Base-by-base conservation (phyloP, 768 basidiomycete genomes). In the Mycena haematopus region DNA sequence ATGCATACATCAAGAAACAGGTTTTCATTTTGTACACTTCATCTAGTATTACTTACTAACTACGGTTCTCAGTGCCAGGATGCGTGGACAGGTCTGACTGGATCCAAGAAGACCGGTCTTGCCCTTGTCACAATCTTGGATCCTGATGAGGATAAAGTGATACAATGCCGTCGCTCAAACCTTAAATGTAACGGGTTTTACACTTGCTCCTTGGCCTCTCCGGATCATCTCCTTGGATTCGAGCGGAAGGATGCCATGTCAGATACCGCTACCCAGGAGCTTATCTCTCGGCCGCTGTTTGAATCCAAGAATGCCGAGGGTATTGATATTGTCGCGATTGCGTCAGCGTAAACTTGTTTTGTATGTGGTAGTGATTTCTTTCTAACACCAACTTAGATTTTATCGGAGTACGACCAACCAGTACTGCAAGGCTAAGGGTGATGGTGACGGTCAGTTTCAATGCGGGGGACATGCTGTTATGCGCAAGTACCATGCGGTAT, bases 1-100 rank as follows among this genome's bases (percentile, higher is more conserved):
- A 52, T 22, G 51, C 31, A 7, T 15, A 52, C 35, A 24, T 38
- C 8, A 52, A 52, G 35, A 52, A 52, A 24, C n/a, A 52, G 51
- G 51, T 38, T 5, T 29, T 13, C 10, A 17, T 7, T 36, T n/a
- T 5, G 9, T 19, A 6, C 1, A 1, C 8, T 33, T 13, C 3
- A 35, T 21, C 5, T 5, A 8, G 15, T 19, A 15, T 14, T 24
- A 3, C 22, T 21, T 21, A 31, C 1, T 42, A 9, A 31, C 9
- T 31, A 9, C 33, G 9, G 6, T 33, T 36, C 14, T 36, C 31
- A 52, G 51, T 52, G 51, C 21, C 51, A 52, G 33, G 51, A 52
- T 24, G 17, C 51, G 9, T 52, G 17, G 51, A 17, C 19, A 21
- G 51, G 51, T 6, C n/a, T 9, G 4, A 52, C 51, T 2, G 51